Evolutionary conservation across 768 basidiomycete genomes (phyloP).

Genomic region (Termitomyces sp.): DNA sequence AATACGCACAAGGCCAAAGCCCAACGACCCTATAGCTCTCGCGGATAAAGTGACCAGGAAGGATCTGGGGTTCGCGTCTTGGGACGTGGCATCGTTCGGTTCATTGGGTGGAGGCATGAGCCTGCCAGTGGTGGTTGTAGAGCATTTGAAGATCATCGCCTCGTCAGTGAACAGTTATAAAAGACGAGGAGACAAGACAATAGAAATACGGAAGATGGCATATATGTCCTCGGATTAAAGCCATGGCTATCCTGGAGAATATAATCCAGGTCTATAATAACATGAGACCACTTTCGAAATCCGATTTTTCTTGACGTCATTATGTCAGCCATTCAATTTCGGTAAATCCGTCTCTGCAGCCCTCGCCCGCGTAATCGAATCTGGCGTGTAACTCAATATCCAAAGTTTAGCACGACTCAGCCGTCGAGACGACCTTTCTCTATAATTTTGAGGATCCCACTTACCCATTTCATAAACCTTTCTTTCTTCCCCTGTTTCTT

Average conservation of each 20-base stretch:
- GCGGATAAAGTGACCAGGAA: conserved; percentile 21
- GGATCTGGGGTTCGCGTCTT: conserved; percentile 12
- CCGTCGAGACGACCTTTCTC: too few relatives aligned
- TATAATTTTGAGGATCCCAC: too few relatives aligned
- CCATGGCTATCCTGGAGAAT: conserved; percentile 7
- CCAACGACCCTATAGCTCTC: conserved; percentile 23
- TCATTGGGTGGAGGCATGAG: conserved; percentile 9
- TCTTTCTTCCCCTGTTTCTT: too few relatives aligned
- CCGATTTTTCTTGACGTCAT: conserved; percentile 24
- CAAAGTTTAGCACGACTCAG: too few relatives aligned
- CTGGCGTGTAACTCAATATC: too few relatives aligned
- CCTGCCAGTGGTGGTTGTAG: neutral
- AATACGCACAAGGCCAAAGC: conserved; percentile 37
- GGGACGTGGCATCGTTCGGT: conserved; percentile 1
- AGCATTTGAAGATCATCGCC: conserved; percentile 11
- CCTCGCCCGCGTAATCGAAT: too few relatives aligned
- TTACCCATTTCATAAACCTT: too few relatives aligned
- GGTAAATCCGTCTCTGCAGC: neutral
- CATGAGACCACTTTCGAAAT: conserved; percentile 37
- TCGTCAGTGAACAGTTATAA: neutral
- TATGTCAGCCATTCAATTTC: conserved; percentile 23
- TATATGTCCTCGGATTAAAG: neutral
- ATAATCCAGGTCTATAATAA: conserved; percentile 15
- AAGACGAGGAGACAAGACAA: neutral
- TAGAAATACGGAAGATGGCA: conserved; percentile 1